Base-by-base conservation (phyloP, 1,284 basidiomycete species). In the Marasmius sp. region DNA sequence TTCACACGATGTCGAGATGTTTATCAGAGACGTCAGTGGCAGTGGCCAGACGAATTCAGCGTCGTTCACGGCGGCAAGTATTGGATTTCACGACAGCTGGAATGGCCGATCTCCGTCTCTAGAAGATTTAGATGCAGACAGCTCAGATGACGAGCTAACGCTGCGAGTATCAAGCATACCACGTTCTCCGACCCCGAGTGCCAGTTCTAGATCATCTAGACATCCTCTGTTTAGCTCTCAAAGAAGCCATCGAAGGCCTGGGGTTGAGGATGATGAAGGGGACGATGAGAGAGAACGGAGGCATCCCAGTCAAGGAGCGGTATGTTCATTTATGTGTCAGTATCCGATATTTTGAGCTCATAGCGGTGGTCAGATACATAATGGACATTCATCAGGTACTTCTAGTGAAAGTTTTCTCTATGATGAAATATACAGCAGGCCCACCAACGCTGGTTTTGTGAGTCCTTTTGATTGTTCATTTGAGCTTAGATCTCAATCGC, bases 251-350 rank as follows among this genome's bases (percentile, higher is more conserved):
- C 70, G 84, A 34, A 79, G 85, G 18, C 75, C 80, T 34, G 73
- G 85, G 38, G 81, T 84, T 5, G 81, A 85, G 58, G 85, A 86
- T 61, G 75, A 77, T 16, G 85, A 86, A 12, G 61, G 61, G n/a
- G 62, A 64, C 66, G 75, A 78, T 7, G 83, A 81, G 12, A 73
- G 85, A 49, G 85, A 86, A 68, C 78, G 84, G 55, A 77, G 85
- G 62, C 85, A 86, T 66, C 85, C 85, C n/a, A 82, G 81, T n/a
- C 75, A 83, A 67, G 79, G 84, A 48, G 70, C 38, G 37, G 36
- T 54, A 37, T 8, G 52, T 16, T 14, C 20, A 6, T 18, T 12
- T 16, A 18, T 12, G 27, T 16, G 18, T 6, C 34, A 10, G 38
- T 22, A 27, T 27, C 27, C 5, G 27, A 27, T 27, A 5, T 2